Evolutionary conservation across 495 filamentous ascomycete genomes (phyloP).

Genomic region (Aspergillus nidulans): DNA sequence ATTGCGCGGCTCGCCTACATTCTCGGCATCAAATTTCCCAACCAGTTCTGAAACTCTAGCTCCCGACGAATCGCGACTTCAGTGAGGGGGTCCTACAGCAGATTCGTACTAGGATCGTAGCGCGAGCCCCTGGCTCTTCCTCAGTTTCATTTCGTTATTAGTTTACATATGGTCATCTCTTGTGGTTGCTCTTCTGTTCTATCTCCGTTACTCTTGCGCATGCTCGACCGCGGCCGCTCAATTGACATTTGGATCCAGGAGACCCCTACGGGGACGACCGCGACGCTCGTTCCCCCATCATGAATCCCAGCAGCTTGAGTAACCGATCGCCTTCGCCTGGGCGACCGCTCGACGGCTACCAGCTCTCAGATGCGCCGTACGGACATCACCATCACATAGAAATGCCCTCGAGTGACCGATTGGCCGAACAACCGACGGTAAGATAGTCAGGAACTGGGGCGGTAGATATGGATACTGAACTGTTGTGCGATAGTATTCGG

Average conservation of each 20-base stretch:
- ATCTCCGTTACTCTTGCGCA: not conserved
- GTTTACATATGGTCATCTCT: not conserved
- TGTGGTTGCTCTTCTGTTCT: not conserved
- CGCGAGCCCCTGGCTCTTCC: not conserved
- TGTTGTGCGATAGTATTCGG: conserved; percentile 57
- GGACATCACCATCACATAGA: conserved; percentile 51
- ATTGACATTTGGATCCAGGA: conserved; percentile 22
- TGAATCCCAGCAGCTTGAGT: conserved; percentile 52
- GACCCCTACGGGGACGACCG: conserved; percentile 52
- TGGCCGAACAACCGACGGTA: conserved; percentile 70
- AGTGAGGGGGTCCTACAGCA: not conserved
- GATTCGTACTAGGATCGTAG: not conserved
- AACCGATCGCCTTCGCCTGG: conserved; percentile 51
- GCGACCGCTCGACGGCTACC: conserved; percentile 61
- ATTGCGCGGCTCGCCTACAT: conserved; percentile 17
- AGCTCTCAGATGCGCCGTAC: conserved; percentile 67
- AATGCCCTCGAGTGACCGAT: conserved; percentile 67
- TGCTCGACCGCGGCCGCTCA: not conserved
- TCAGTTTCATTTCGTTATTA: not conserved
- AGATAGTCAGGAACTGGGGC: conserved; percentile 20
- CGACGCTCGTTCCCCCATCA: conserved; percentile 52
- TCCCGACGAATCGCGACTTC: conserved; percentile 3
- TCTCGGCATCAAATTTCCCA: conserved; percentile 20
- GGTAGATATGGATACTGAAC: not conserved
- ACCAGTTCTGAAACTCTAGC: conserved; percentile 18